These are phyloP conservation scores for Candida michaelii DNA, from an alignment of 805 yeast genomes.

Conservation along the genomic window DNA sequence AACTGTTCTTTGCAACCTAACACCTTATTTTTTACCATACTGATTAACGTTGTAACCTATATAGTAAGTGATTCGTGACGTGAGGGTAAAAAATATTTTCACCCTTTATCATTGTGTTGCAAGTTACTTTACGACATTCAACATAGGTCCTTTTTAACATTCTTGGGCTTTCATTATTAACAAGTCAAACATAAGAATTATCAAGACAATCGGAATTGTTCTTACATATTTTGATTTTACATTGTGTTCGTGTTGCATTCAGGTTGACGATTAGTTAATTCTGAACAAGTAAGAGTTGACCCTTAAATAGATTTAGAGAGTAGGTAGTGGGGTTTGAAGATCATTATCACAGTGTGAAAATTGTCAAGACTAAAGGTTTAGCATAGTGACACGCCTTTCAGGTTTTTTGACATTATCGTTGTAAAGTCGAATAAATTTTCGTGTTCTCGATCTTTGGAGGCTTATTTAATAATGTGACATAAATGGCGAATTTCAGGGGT, in stretches of 20 bases:
- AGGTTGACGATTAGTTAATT: too few species aligned
- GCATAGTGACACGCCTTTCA: not conserved
- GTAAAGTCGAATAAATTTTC: constrained; percentile 1
- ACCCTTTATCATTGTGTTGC: constrained; percentile 7
- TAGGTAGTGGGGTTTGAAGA: too few species aligned
- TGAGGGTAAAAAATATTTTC: constrained; percentile 6
- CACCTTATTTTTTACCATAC: too few species aligned
- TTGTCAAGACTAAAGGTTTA: too few species aligned
- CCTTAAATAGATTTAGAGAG: too few species aligned
- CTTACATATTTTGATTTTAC: not conserved
- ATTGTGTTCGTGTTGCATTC: too few species aligned
- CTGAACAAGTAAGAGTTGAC: too few species aligned
- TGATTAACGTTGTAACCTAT: too few species aligned
- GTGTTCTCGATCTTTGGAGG: constrained; percentile 5
- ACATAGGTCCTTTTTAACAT: not conserved
- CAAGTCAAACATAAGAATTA: not conserved
- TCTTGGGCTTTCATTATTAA: not conserved
- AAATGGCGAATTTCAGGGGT: not conserved
- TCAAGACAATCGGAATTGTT: not conserved
- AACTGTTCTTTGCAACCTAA: too few species aligned
- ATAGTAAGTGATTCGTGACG: too few species aligned
- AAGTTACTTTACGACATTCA: constrained; percentile 3
- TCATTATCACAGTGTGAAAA: too few species aligned
- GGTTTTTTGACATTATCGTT: not conserved
- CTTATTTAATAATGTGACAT: not conserved